phyloP scores from a whole-genome alignment of 176 grass and related monocot species.

The Poa annua region DNA sequence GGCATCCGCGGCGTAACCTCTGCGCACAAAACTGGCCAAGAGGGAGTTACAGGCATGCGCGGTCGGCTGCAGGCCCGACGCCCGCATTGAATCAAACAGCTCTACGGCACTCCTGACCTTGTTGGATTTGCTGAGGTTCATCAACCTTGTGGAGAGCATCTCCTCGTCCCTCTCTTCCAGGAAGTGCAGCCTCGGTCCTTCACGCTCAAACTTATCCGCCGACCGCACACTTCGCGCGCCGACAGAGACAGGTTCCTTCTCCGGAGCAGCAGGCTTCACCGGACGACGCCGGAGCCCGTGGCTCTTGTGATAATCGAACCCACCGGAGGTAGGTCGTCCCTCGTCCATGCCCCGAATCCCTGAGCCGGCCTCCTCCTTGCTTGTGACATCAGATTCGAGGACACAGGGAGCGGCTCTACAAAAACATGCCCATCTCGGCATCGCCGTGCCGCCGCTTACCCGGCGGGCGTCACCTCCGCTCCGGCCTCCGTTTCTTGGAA shows the following conservation, averaged over 20 bases:
- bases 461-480: background rate
- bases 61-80: conserved; percentile 62
- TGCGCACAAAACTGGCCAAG: conserved; percentile 57
- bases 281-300: conserved; percentile 32
- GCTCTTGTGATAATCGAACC: conserved; percentile 21
- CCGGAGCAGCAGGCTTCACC: conserved; percentile 33
- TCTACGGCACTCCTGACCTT: conserved; percentile 78
- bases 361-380: conserved; percentile 43
- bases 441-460: background rate
- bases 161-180: conserved; percentile 89
- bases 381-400: conserved; percentile 46
- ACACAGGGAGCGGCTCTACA: conserved; percentile 51
- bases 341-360: conserved; percentile 31
- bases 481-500: background rate
- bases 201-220: conserved; percentile 31
- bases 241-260: conserved; percentile 14
- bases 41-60: conserved; percentile 86
- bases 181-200: conserved; percentile 61
- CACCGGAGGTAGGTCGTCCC: conserved; percentile 21
- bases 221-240: conserved; percentile 3
- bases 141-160: conserved; percentile 63
- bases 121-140: conserved; percentile 76
- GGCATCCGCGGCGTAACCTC: conserved; percentile 49
- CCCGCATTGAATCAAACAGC: conserved; percentile 82
- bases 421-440: conserved; percentile 20